A percentile compares a stretch with the other conserved stretches of the same genome.
Conservation (phyloP, 2,329 filamentous ascomycete genomes). For the Ophiostoma triangulosporum region DNA sequence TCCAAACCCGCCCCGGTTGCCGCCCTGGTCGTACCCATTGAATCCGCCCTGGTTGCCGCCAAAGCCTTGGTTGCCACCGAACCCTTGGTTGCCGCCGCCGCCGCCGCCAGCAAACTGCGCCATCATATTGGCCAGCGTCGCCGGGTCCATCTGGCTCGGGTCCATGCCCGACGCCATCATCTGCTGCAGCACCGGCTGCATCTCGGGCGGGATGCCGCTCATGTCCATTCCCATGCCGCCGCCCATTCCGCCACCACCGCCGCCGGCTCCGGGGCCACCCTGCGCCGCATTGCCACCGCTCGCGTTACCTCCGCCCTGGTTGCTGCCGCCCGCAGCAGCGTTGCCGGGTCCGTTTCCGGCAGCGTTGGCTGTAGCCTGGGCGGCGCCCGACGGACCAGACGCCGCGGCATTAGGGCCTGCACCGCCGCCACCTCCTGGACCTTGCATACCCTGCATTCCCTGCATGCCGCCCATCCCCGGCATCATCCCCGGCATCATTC, state of each 20-base stretch:
- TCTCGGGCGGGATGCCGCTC: constrained; percentile 45
- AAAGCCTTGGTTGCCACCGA: constrained; percentile 15
- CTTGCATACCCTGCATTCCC: constrained; percentile 32
- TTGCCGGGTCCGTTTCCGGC: not conserved
- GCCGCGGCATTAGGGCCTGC: not conserved
- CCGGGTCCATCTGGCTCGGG: constrained; percentile 51
- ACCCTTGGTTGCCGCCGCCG: constrained; percentile 31
- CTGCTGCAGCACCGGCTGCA: constrained; percentile 57
- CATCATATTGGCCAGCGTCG: constrained; percentile 46
- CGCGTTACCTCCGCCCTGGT: not conserved
- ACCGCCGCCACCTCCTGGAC: constrained; percentile 16
- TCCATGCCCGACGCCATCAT: constrained; percentile 55
- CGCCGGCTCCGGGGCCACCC: not conserved
- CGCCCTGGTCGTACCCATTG: constrained; percentile 28
- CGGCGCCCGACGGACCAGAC: not conserved
- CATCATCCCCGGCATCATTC: constrained; percentile 27
- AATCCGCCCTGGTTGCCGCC: constrained; percentile 19
- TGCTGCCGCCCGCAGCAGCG: not conserved
- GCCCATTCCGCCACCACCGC: not conserved
- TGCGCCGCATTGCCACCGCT: not conserved
- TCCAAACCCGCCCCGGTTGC: constrained; percentile 18
- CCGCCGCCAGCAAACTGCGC: constrained; percentile 38
- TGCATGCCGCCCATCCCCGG: constrained; percentile 6
- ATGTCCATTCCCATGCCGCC: not conserved
- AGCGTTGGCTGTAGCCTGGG: not conserved